These are phyloP conservation scores for Lagenaria siceraria DNA, from an alignment of 306 rosid genomes.

Conservation along the genomic window DNA sequence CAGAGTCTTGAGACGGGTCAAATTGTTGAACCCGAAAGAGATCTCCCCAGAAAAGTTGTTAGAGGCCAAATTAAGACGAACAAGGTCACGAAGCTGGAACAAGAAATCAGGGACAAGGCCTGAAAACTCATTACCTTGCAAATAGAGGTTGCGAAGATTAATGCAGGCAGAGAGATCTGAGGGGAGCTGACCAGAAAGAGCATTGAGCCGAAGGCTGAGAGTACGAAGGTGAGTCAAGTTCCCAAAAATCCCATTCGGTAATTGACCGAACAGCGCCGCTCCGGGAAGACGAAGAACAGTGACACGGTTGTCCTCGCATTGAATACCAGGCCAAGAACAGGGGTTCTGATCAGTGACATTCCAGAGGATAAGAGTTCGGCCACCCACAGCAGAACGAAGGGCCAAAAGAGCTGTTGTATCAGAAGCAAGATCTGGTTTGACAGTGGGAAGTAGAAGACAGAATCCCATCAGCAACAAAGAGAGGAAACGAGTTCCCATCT, in stretches of 20 bases:
- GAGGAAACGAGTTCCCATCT: neutral
- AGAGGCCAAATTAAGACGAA: conserved; percentile 31
- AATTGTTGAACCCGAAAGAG: conserved; percentile 22
- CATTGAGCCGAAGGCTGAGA: conserved; percentile 39
- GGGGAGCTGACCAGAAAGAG: conserved; percentile 27
- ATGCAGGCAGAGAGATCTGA: conserved; percentile 37
- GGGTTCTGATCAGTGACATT: conserved; percentile 14
- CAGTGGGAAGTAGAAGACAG: conserved; percentile 10
- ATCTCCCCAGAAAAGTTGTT: conserved; percentile 42
- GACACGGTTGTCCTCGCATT: conserved; percentile 25
- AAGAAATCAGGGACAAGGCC: conserved; percentile 26
- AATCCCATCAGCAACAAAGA: neutral
- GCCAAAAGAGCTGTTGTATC: conserved; percentile 30
- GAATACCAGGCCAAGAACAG: conserved; percentile 35
- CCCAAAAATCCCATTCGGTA: conserved; percentile 26
- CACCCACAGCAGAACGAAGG: conserved; percentile 34
- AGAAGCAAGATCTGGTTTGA: conserved; percentile 31
- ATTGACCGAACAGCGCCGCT: conserved; percentile 22
- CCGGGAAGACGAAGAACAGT: conserved; percentile 34
- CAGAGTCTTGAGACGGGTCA: conserved; percentile 25
- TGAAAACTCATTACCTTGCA: conserved; percentile 32
- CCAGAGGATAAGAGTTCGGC: conserved; percentile 35
- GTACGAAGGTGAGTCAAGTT: conserved; percentile 29
- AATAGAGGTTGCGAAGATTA: conserved; percentile 32
- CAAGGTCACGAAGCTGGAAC: conserved; percentile 17